Evolutionary conservation across 495 filamentous ascomycete genomes (phyloP), one percentile per base, ranked within the genome.

Genomic region (Xeromyces bisporus): DNA sequence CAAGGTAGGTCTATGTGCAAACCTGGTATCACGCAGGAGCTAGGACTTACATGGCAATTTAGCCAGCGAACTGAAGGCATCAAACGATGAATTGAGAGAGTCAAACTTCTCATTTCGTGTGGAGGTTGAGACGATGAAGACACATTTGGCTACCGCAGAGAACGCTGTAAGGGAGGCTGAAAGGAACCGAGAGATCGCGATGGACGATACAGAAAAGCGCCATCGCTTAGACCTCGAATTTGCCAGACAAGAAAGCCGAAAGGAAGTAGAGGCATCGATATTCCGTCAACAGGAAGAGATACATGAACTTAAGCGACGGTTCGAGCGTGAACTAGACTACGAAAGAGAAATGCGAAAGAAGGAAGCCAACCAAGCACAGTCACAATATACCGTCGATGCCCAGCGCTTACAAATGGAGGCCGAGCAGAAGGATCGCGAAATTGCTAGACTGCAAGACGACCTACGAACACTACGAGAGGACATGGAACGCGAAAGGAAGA

Each of bases 1-100:
- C 64, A 71, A 68, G 67, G 84, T 93, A 62, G 35, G 74, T 55
- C n/a, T n/a, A n/a, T n/a, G n/a, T n/a, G n/a, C n/a, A n/a, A 31
- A 7, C n/a, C 26, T 17, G 2, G 10, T 8, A 13, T 15, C 2
- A 15, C 3, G 26, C 14, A 14, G 6, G 3, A 15, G 26, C 16
- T 7, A 7, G 8, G 26, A 10, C 36, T 42, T n/a, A 29, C 29
- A 26, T 28, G 10, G 29, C 6, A 2, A 6, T 51, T 28, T 38
- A 93, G 85, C 77, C 26, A 53, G 44, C 33, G 73, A 80, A 14
- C 58, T 91, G 2, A 80, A 87, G 38, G 46, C 44, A 0, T 64
- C 73, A 4, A 63, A 67, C 24, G 56, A 64, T 8, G 63, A 71
- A 10, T 46, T 86, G 2, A 56, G 58, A 3, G 55, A 71, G 9